phyloP scores from a whole-genome alignment of 148 eudicot species.

The Cornus suecica region DNA sequence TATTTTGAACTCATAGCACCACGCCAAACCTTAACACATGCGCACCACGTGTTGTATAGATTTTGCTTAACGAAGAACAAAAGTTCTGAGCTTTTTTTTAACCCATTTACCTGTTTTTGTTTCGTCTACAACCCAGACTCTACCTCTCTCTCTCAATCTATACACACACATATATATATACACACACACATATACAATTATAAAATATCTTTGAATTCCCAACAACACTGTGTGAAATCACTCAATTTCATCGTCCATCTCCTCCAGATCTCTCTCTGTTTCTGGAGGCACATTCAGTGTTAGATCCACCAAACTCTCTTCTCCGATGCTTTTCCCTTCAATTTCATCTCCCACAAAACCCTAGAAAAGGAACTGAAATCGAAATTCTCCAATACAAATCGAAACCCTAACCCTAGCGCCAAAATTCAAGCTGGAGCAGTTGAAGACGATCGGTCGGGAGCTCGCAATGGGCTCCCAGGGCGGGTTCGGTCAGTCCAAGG shows the following conservation, averaged over 20 bases:
- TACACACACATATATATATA: too few species aligned
- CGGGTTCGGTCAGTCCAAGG: constrained; percentile 84
- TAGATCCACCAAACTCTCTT: constrained; percentile 4
- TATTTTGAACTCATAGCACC: too few species aligned
- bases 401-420: neutral
- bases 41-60: too few species aligned
- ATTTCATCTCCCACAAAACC: neutral
- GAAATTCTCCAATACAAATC: neutral
- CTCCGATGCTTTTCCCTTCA: neutral
- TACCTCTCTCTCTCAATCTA: neutral
- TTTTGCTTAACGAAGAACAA: too few species aligned
- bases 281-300: neutral
- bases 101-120: neutral
- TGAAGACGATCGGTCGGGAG: constrained; percentile 83
- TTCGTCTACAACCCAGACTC: neutral
- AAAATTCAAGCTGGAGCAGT: constrained; percentile 66
- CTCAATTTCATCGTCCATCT: neutral
- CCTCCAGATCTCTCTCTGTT: constrained; percentile 1
- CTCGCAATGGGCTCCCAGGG: constrained; percentile 96
- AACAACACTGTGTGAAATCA: neutral
- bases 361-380: neutral
- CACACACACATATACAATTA: too few species aligned
- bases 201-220: neutral
- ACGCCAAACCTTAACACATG: too few species aligned
- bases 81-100: too few species aligned